Evolutionary conservation across 441 rosid species (phyloP).

Genomic region (Erodium chrysanthum): DNA sequence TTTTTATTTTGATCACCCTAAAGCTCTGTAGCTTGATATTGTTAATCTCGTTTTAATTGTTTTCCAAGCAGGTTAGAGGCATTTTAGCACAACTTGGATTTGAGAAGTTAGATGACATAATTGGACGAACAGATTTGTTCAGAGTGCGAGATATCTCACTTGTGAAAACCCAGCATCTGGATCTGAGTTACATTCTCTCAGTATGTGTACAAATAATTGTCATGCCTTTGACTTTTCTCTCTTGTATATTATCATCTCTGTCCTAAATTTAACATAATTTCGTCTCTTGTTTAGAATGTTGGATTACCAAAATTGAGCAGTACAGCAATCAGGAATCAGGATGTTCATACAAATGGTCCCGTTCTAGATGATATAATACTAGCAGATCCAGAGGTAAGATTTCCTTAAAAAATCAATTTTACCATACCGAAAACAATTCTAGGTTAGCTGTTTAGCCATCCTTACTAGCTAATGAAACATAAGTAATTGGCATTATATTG

Average conservation of each 20-base stretch:
- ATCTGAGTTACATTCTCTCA: constrained; percentile 63
- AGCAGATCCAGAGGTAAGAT: constrained; percentile 71
- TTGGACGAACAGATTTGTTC: constrained; percentile 72
- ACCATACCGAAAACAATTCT: neutral
- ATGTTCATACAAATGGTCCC: constrained; percentile 77
- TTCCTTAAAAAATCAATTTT: neutral
- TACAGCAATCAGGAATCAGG: constrained; percentile 76
- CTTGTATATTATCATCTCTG: neutral
- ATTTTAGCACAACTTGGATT: constrained; percentile 85
- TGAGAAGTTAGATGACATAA: constrained; percentile 76
- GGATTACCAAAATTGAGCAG: constrained; percentile 89
- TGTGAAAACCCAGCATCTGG: constrained; percentile 95
- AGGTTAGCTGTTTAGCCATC: too few species aligned
- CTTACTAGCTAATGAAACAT: constrained; percentile 6
- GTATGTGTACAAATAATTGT: constrained; percentile 36
- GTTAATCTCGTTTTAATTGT: constrained; percentile 10
- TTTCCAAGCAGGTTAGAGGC: constrained; percentile 64
- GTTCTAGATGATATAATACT: constrained; percentile 74
- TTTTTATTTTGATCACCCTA: constrained; percentile 1
- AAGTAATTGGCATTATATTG: neutral
- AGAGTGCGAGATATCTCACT: constrained; percentile 79
- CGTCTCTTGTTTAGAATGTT: constrained; percentile 40
- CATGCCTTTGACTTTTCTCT: neutral
- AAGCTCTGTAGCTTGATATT: neutral
- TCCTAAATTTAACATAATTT: constrained; percentile 14